Conservation (phyloP, 495 filamentous ascomycete genomes). For the Lindgomyces ingoldianus region DNA sequence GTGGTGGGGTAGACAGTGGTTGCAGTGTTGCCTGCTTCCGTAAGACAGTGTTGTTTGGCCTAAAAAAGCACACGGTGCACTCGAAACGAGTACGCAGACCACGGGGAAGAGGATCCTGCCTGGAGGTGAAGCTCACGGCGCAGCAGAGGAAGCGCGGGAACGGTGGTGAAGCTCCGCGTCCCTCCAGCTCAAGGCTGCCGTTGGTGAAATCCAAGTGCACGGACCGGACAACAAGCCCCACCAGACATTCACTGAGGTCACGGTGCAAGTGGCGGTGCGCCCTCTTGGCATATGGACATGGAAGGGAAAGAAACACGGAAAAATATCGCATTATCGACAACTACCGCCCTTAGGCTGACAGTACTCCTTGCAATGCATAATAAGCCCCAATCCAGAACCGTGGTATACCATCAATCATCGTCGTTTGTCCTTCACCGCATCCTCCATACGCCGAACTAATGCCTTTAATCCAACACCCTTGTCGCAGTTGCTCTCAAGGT, state of each 20-base stretch:
- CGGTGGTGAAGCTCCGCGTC: background rate
- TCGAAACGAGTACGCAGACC: background rate
- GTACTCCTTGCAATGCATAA: constrained; percentile 20
- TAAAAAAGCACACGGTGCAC: background rate
- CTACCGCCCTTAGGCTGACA: too few species aligned
- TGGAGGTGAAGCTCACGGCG: background rate
- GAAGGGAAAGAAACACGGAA: too few species aligned
- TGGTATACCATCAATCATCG: constrained; percentile 29
- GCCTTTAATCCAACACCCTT: constrained; percentile 68
- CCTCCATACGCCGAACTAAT: constrained; percentile 65
- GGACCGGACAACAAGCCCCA: background rate
- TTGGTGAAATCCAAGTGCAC: background rate
- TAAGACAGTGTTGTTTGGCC: background rate
- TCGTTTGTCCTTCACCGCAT: constrained; percentile 63
- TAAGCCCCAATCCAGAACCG: background rate
- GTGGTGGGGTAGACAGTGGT: background rate
- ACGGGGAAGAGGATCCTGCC: background rate
- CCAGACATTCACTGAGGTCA: too few species aligned
- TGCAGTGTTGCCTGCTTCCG: background rate
- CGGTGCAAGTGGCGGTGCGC: too few species aligned
- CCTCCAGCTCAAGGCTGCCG: background rate
- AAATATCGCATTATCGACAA: background rate
- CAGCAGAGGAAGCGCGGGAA: background rate
- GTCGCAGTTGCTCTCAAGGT: constrained; percentile 79
- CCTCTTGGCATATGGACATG: too few species aligned